Base-by-base conservation (phyloP, 805 yeast genomes). In the Metschnikowia similis region DNA sequence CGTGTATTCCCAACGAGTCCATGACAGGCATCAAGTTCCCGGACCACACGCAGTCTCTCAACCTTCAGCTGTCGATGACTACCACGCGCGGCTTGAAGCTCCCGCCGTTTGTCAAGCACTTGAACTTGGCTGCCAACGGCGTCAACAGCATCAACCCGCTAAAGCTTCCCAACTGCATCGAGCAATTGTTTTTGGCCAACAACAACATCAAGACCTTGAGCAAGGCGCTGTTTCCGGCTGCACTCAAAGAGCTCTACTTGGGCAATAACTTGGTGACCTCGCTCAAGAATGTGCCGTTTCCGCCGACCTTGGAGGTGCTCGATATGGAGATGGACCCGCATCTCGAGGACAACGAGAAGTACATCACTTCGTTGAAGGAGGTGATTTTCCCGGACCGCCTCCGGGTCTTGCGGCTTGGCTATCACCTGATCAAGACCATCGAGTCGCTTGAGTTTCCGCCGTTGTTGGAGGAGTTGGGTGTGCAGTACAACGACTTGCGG, bases 21-120 rank as follows among this genome's bases (percentile, higher is more conserved):
- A 73, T 74, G 78, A 68, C 76, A 0, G 76, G 77, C 1, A 65
- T 74, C n/a, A 73, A 70, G 50, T 72, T 74, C 46, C 78, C 78
- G 1, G 78, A 74, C 47, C 63, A 58, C 60, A 56, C 69, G 30
- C 56, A 57, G 21, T 62, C 61, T 1, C 64, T 74, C 45, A 74
- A 74, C 50, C 56, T 74, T 10, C 77, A 72, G 54, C 70, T 69
- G 47, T 70, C 76, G 2, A 74, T 73, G 77, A 71, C 76, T 6
- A 72, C 64, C 51, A 72, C 76, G 1, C 56, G 78, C 45, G 77
- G 77, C 0, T 59, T 74, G 31, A 74, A 72, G 51, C 55, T 74
- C 31, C 76, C 77, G 1, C 61, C 65, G 21, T 55, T 50, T 27
- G 52, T 74, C 17, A 59, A 56, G 48, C 57, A 61, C 27, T 56